Percentiles rank a stretch among this genome's conserved stretches.
These are phyloP conservation scores for Cucumis hystrix DNA, from an alignment of 306 rosid genomes.

Conservation along the genomic window DNA sequence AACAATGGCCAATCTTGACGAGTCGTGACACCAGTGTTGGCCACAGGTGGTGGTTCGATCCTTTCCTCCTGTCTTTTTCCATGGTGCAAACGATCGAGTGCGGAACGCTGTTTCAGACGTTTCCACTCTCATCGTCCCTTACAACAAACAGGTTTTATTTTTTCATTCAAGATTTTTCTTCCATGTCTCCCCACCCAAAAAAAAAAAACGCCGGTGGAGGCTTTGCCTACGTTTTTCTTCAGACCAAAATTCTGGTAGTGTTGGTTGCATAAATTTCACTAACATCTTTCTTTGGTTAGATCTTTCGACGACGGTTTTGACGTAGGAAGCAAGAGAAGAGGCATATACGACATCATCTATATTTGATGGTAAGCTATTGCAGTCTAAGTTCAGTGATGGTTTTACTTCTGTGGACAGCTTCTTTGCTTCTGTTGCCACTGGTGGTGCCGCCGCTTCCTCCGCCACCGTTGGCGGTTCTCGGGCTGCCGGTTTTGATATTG, in stretches of 20 bases:
- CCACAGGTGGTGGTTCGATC: neutral
- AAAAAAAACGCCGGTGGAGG: too few species aligned
- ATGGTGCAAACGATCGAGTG: neutral
- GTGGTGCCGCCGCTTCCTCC: constrained; percentile 15
- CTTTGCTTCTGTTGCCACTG: constrained; percentile 8
- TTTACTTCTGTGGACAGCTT: neutral
- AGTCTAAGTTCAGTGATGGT: neutral
- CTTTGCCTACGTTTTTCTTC: too few species aligned
- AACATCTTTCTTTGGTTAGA: neutral
- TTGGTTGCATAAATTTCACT: too few species aligned
- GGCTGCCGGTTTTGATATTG: constrained; percentile 5
- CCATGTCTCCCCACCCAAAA: too few species aligned
- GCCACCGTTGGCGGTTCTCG: constrained; percentile 5
- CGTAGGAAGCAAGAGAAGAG: neutral
- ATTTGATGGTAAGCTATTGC: neutral
- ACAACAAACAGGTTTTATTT: neutral
- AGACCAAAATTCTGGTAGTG: too few species aligned
- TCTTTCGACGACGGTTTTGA: neutral
- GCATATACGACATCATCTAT: too few species aligned
- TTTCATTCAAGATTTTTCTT: neutral
- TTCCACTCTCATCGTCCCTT: neutral
- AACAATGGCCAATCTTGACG: neutral
- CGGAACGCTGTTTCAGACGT: neutral
- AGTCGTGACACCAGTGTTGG: neutral
- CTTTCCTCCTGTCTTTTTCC: neutral